Base-by-base conservation (phyloP, 768 basidiomycete genomes). In the Mycena albidolilacea region DNA sequence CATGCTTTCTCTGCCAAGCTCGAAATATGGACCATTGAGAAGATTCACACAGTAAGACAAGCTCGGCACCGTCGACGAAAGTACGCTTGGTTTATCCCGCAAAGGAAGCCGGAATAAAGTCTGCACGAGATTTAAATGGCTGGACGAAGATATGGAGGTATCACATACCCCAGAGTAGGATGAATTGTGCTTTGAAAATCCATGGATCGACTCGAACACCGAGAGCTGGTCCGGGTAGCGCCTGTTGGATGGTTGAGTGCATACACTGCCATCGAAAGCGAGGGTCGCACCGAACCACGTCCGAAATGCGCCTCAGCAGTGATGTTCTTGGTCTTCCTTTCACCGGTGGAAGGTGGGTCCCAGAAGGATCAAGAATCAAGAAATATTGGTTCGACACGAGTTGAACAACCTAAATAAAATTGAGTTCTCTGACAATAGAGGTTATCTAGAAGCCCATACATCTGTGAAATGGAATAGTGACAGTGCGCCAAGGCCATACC, bases 381-480 rank as follows among this genome's bases (percentile, higher is more conserved):
- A 81, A 55, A 30, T 48, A 58, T 2, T 59, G 63, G 17, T 74
- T 69, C 9, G 81, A 80, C 1, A 82, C 63, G 19, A 81, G 69
- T 74, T 78, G 78, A 11, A 76, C 75, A 0, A 81, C 66, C 81
- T 81, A 55, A 6, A 23, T n/a, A 21, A 43, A 5, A 50, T n/a
- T 48, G 1, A 62, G 35, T 30, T 7, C 2, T 11, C 2, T 11
- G 9, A 35, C 1, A 4, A n/a, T 12, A 55, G 12, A 19, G 41
- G 30, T n/a, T 10, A 38, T 38, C 5, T 38, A 37, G 55, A 69
- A 30, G 30, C 30, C 30, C 72, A 12, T 43, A 82, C 81, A 44
- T 82, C 81, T 8, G 77, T 70, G 52, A 82, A 81, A 69, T 82
- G 82, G 57, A 78, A 82, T 41, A 81, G 69, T 0, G 77, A 75